Evolutionary conservation across 805 yeast genomes (phyloP).

Genomic region (Suhomyces sp.): DNA sequence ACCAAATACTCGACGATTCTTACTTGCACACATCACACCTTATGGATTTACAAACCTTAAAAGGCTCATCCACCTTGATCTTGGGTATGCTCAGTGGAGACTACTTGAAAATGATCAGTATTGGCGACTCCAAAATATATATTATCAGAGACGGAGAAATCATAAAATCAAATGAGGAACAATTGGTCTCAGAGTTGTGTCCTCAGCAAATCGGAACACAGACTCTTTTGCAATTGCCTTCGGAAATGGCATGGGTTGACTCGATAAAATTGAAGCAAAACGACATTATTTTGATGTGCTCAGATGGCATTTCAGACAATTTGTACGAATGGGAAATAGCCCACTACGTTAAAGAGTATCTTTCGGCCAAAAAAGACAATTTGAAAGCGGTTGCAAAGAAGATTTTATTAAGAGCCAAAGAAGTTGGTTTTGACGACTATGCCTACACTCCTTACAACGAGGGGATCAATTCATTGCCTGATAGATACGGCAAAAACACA

Average conservation of each 20-base stretch:
- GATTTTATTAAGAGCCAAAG: conserved; percentile 44
- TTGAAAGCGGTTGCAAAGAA: conserved; percentile 40
- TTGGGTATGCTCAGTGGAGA: conserved; percentile 50
- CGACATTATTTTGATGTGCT: conserved; percentile 47
- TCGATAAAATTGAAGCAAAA: conserved; percentile 37
- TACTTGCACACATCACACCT: conserved; percentile 47
- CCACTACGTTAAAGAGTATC: conserved; percentile 32
- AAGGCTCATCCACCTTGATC: conserved; percentile 50
- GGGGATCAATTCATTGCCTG: conserved; percentile 43
- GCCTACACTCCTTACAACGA: conserved; percentile 55
- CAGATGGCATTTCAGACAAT: conserved; percentile 56
- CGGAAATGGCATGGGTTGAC: conserved; percentile 46
- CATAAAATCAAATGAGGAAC: conserved; percentile 44
- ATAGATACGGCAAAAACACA: conserved; percentile 24
- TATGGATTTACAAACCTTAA: conserved; percentile 47
- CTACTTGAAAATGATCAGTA: conserved; percentile 44
- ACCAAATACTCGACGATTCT: conserved; percentile 45
- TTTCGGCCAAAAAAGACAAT: conserved; percentile 25
- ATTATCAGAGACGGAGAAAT: conserved; percentile 47
- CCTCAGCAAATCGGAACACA: conserved; percentile 58
- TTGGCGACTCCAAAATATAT: conserved; percentile 51
- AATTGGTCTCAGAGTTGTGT: conserved; percentile 44
- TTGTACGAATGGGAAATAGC: conserved; percentile 48
- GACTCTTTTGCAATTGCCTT: conserved; percentile 40
- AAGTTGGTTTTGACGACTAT: conserved; percentile 50